Evolutionary conservation across 2,329 filamentous ascomycete genomes (phyloP), one percentile per base, ranked within the genome.

Genomic region (Ophioceras dolichostomum): DNA sequence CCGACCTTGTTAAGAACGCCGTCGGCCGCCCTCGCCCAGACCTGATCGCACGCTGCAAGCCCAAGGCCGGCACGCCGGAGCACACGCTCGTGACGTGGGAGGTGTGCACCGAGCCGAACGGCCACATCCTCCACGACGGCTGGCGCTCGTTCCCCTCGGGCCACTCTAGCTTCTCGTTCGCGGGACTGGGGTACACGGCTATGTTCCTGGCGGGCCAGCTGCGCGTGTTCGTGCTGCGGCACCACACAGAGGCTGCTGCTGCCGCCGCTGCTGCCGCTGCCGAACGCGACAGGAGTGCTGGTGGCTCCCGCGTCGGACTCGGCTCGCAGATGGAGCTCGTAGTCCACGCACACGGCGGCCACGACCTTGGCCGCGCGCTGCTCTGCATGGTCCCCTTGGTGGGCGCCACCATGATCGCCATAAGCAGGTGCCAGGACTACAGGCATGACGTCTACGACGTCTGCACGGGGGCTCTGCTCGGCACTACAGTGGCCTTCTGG

Each of bases 1-100:
- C 91, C 32, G 88, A 96, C 54, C 64, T 89, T 20, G 70, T 96
- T 53, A 98, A 98, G 60, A 94, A 94, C 53, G 73, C 82, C 9
- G 83, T 89, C 19, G 85, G 85, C 8, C 65, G 85, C 10, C 85
- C 47, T 1, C 60, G 69, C 5, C 69, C 69, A 0, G 69, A 73
- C 41, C 55, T 73, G 3, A 52, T 73, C 18, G 77, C 81, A n/a
- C 78, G 91, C 27, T 98, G 91, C 60, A 79, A 83, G 45, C 88
- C 91, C 1, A 61, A 50, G 1, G 22, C 52, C 0, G 63, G 57
- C 24, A 73, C 72, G 3, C 61, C 67, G 29, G 53, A 52, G 5
- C 51, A 70, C 45, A 55, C 58, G 4, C 65, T 82, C 2, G 76
- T 83, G 27, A 75, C 70, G 13, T 72, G 79, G 35, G 67, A 73